Evolutionary conservation across 176 grass and related monocot species (phyloP).

Genomic region (Musa troglodytarum): DNA sequence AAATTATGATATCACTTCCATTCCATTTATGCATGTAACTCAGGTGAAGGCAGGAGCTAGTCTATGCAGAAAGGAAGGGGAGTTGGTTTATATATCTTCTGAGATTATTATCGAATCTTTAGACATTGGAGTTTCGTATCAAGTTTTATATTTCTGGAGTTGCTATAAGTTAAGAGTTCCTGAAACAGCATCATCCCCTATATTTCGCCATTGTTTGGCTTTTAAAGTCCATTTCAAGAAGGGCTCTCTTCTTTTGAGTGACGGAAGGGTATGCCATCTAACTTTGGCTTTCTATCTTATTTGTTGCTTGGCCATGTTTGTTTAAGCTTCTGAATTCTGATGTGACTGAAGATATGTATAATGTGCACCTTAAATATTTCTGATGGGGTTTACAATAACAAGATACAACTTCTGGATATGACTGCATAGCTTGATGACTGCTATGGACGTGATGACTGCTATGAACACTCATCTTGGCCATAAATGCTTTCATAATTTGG

Average conservation of each 20-base stretch:
- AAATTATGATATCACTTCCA: slow-evolving; percentile 42
- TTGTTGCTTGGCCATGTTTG: neutral
- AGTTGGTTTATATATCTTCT: slow-evolving; percentile 31
- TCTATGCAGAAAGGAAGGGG: slow-evolving; percentile 29
- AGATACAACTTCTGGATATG: too few species aligned
- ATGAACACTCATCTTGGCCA: too few species aligned
- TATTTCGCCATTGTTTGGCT: slow-evolving; percentile 29
- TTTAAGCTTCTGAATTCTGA: neutral
- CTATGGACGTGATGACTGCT: too few species aligned
- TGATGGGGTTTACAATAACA: too few species aligned
- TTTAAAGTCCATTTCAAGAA: slow-evolving; percentile 63
- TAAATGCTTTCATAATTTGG: too few species aligned
- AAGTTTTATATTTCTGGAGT: slow-evolving; percentile 77
- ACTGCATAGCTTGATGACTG: too few species aligned
- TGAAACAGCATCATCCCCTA: slow-evolving; percentile 36
- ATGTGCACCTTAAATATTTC: too few species aligned
- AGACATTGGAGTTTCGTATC: slow-evolving; percentile 80
- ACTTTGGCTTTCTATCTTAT: slow-evolving; percentile 1
- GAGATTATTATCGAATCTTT: slow-evolving; percentile 67
- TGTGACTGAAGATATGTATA: neutral
- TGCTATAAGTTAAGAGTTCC: slow-evolving; percentile 48
- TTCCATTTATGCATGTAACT: slow-evolving; percentile 68
- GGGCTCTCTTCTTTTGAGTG: slow-evolving; percentile 82
- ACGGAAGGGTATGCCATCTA: slow-evolving; percentile 79
- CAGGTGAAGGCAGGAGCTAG: slow-evolving; percentile 51